A percentile compares a stretch with the other conserved stretches of the same genome.
Evolutionary conservation across 2,329 filamentous ascomycete genomes (phyloP).

Genomic region (Chrysosporium keratinophilum): DNA sequence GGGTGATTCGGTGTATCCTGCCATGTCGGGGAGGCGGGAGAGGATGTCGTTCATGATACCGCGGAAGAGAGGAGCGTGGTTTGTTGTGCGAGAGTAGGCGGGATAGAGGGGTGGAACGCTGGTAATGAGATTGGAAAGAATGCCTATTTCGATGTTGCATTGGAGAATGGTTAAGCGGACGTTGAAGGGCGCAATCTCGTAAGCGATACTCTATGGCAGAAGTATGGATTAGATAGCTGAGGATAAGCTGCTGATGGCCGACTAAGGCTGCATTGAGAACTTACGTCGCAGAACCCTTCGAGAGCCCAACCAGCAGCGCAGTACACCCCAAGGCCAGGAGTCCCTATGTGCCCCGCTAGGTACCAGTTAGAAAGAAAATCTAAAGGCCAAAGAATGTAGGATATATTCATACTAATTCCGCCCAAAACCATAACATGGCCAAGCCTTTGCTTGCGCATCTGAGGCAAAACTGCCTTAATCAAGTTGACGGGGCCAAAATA

Average conservation of each 20-base stretch:
- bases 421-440: slow-evolving; percentile 87
- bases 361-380: not conserved
- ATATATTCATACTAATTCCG: slow-evolving; percentile 53
- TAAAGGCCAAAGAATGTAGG: not conserved
- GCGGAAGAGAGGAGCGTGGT: slow-evolving; percentile 68
- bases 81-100: slow-evolving; percentile 57
- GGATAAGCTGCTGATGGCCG: not conserved
- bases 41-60: slow-evolving; percentile 74
- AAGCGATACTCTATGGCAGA: slow-evolving; percentile 57
- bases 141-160: slow-evolving; percentile 83
- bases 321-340: slow-evolving; percentile 81
- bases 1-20: slow-evolving; percentile 29
- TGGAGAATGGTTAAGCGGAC: slow-evolving; percentile 93
- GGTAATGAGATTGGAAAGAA: slow-evolving; percentile 75
- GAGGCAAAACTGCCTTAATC: slow-evolving; percentile 76
- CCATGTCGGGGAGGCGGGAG: slow-evolving; percentile 60
- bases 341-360: slow-evolving; percentile 72
- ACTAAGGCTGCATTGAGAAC: slow-evolving; percentile 4
- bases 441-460: slow-evolving; percentile 66
- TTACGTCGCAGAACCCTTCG: slow-evolving; percentile 84
- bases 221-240: not conserved
- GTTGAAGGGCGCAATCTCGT: slow-evolving; percentile 94
- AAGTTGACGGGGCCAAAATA: slow-evolving; percentile 96
- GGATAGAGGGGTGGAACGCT: slow-evolving; percentile 66
- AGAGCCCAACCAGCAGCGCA: slow-evolving; percentile 89